Evolutionary conservation across 768 basidiomycete species (phyloP).

Genomic region (Mycena floridula): DNA sequence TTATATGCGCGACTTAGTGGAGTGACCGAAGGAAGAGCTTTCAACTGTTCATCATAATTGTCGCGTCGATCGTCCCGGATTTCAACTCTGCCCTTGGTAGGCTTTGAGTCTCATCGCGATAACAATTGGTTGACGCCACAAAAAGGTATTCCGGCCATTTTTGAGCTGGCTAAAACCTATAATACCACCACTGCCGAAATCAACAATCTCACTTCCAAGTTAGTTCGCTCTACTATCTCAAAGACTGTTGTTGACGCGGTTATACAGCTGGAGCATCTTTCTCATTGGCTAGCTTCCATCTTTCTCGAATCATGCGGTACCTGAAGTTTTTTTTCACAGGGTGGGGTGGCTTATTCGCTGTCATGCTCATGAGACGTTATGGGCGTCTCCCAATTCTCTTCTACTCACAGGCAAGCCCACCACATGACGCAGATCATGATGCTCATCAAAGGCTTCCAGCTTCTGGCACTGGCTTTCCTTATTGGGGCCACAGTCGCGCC

Average conservation of each 20-base stretch:
- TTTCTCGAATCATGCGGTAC: slow-evolving; percentile 1
- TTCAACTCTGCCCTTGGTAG: slow-evolving; percentile 61
- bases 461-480: slow-evolving; percentile 52
- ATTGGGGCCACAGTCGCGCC: slow-evolving; percentile 57
- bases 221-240: too few species aligned
- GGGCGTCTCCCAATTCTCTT: slow-evolving; percentile 65
- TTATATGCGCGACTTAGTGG: too few species aligned
- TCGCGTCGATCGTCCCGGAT: slow-evolving; percentile 63
- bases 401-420: slow-evolving; percentile 60
- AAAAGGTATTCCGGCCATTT: slow-evolving; percentile 59
- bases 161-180: slow-evolving; percentile 50
- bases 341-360: slow-evolving; percentile 56
- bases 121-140: background rate
- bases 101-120: slow-evolving; percentile 5
- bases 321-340: slow-evolving; percentile 24
- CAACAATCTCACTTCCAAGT: slow-evolving; percentile 60
- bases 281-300: slow-evolving; percentile 48
- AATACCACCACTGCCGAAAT: slow-evolving; percentile 49
- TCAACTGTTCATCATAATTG: slow-evolving; percentile 53
- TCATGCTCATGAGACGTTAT: slow-evolving; percentile 55
- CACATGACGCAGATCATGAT: background rate
- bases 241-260: too few species aligned
- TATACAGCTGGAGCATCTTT: slow-evolving; percentile 69
- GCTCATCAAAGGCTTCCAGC: slow-evolving; percentile 19
- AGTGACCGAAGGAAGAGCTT: slow-evolving; percentile 43